Percentiles rank a stretch among this genome's conserved stretches.
phyloP scores from a whole-genome alignment of 1,139 yeast genomes.

The Yamadazyma diospyri region DNA sequence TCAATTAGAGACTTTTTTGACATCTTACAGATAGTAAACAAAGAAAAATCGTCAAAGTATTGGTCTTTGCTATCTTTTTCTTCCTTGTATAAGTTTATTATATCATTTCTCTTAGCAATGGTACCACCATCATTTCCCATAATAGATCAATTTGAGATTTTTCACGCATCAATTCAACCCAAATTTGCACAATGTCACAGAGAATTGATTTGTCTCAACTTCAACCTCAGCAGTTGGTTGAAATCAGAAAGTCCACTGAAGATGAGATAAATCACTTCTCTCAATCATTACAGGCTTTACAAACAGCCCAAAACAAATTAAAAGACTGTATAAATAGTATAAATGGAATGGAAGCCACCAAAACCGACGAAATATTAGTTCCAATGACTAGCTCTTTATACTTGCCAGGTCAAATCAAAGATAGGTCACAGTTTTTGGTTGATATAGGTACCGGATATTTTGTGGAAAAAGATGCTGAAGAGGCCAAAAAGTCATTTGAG shows the following conservation, averaged over 20 bases:
- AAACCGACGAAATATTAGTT: constrained; percentile 58
- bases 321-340: constrained; percentile 77
- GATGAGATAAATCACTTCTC: constrained; percentile 83
- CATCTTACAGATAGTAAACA: constrained; percentile 22
- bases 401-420: constrained; percentile 74
- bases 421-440: constrained; percentile 70
- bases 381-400: constrained; percentile 89
- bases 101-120: constrained; percentile 44
- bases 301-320: constrained; percentile 79
- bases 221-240: constrained; percentile 79
- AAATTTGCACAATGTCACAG: constrained; percentile 11
- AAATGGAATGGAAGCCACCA: constrained; percentile 48
- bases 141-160: background rate
- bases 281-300: constrained; percentile 78
- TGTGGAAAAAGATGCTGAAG: constrained; percentile 71
- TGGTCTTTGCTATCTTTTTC: constrained; percentile 17
- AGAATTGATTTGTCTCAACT: constrained; percentile 62
- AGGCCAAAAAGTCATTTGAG: constrained; percentile 71
- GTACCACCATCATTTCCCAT: constrained; percentile 56
- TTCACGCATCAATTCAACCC: background rate
- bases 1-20: constrained; percentile 25
- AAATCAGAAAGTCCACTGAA: constrained; percentile 80
- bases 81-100: constrained; percentile 26
- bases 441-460: constrained; percentile 97
- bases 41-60: constrained; percentile 25